Percentiles rank a stretch among this genome's conserved stretches.
Evolutionary conservation across 139 green algal species (phyloP).

Genomic region (Asterochloris erici): DNA sequence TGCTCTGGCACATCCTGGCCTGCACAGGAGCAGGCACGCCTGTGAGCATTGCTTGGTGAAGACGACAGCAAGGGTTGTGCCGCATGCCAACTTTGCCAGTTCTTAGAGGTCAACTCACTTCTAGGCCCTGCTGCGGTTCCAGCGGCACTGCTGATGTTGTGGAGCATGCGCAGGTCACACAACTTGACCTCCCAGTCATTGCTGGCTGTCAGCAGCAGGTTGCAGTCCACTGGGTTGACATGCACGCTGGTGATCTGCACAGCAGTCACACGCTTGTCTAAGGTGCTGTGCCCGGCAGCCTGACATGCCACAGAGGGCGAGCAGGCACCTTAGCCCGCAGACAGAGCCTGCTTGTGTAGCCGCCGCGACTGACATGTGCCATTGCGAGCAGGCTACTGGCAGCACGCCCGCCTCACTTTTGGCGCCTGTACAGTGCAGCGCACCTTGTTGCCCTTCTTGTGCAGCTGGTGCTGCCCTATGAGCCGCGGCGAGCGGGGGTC

Average conservation of each 20-base stretch:
- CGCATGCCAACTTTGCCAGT: too few relatives aligned
- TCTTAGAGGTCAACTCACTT: too few relatives aligned
- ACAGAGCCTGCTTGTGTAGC: too few relatives aligned
- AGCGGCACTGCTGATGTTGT: too few relatives aligned
- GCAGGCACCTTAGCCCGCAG: too few relatives aligned
- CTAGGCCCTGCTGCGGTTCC: too few relatives aligned
- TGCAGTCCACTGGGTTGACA: slow-evolving; percentile 61
- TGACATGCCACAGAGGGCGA: too few relatives aligned
- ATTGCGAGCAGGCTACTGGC: too few relatives aligned
- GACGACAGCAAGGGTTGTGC: too few relatives aligned
- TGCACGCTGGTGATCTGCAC: slow-evolving; percentile 46
- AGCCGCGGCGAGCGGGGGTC: slow-evolving; percentile 37
- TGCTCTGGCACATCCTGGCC: not conserved
- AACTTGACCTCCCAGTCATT: slow-evolving; percentile 77
- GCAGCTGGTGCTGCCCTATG: slow-evolving; percentile 53
- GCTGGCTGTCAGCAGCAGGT: slow-evolving; percentile 69
- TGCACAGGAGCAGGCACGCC: not conserved
- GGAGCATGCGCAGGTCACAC: slow-evolving; percentile 63
- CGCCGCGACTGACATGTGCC: too few relatives aligned
- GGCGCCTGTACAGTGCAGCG: not conserved
- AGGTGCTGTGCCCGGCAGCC: not conserved
- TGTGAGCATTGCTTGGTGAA: too few relatives aligned
- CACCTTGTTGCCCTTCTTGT: slow-evolving; percentile 52
- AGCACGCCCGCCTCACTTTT: too few relatives aligned
- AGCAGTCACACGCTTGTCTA: not conserved